These are phyloP conservation scores for Picea abies DNA, from an alignment of 83 land plant species.

Conservation along the genomic window DNA sequence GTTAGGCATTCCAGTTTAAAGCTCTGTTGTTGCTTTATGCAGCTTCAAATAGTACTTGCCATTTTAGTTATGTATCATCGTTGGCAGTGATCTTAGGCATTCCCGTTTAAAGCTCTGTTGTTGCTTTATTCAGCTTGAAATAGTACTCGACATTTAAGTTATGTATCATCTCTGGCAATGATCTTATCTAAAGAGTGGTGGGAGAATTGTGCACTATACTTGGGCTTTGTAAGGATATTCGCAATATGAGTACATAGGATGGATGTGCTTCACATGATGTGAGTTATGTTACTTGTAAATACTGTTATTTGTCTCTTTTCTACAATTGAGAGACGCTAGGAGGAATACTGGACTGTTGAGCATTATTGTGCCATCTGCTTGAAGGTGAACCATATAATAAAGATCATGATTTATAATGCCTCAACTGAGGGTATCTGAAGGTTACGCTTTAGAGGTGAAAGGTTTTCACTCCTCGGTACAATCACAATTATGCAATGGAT, in stretches of 20 bases:
- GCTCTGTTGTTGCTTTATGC: not conserved
- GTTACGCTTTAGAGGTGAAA: too few relatives aligned
- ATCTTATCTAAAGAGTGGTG: not conserved
- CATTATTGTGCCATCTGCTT: not conserved
- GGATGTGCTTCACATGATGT: not conserved
- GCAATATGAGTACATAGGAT: not conserved
- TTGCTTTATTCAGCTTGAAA: conserved; percentile 1
- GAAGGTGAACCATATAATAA: too few relatives aligned
- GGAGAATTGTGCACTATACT: not conserved
- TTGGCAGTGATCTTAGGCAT: not conserved
- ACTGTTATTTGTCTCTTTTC: not conserved
- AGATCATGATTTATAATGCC: too few relatives aligned
- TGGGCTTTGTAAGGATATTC: not conserved
- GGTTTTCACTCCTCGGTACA: too few relatives aligned
- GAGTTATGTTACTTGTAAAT: not conserved
- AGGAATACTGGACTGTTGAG: not conserved
- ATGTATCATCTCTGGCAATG: not conserved
- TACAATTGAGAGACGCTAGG: not conserved
- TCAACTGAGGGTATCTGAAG: too few relatives aligned
- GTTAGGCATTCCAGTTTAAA: not conserved
- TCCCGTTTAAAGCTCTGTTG: not conserved
- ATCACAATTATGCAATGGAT: too few relatives aligned
- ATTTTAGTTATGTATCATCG: not conserved
- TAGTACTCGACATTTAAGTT: not conserved
- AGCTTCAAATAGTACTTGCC: not conserved